Conservation (phyloP, 441 rosid species). For the Corymbia calophylla region DNA sequence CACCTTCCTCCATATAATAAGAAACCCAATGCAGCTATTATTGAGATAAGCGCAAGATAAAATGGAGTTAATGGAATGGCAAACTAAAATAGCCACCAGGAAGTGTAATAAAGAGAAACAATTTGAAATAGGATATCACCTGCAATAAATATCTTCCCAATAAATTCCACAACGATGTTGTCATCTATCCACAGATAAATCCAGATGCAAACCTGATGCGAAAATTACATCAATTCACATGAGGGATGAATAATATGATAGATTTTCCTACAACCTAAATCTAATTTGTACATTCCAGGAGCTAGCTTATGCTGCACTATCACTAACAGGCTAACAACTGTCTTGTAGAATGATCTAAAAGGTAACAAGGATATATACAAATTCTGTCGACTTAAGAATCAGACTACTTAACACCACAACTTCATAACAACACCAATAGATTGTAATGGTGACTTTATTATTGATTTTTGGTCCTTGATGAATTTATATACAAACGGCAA, state of each 20-base stretch:
- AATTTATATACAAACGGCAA: neutral
- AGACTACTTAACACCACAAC: neutral
- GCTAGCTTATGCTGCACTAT: neutral
- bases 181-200: conserved; percentile 43
- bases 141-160: conserved; percentile 59
- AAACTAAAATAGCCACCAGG: neutral
- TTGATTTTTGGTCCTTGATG: neutral
- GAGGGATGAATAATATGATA: neutral
- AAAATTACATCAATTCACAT: neutral
- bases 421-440: too few relatives aligned
- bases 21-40: conserved; percentile 58
- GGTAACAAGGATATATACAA: neutral
- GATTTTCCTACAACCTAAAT: neutral
- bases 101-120: neutral
- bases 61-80: neutral
- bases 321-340: neutral
- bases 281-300: neutral
- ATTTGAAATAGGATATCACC: conserved; percentile 17
- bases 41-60: conserved; percentile 38
- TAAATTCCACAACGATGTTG: conserved; percentile 40
- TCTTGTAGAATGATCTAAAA: neutral
- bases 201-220: conserved; percentile 46
- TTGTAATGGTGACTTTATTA: neutral
- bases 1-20: conserved; percentile 64
- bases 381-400: neutral